These are phyloP conservation scores for Dichomitus squalens DNA, from an alignment of 1,284 basidiomycete genomes.

Conservation along the genomic window DNA sequence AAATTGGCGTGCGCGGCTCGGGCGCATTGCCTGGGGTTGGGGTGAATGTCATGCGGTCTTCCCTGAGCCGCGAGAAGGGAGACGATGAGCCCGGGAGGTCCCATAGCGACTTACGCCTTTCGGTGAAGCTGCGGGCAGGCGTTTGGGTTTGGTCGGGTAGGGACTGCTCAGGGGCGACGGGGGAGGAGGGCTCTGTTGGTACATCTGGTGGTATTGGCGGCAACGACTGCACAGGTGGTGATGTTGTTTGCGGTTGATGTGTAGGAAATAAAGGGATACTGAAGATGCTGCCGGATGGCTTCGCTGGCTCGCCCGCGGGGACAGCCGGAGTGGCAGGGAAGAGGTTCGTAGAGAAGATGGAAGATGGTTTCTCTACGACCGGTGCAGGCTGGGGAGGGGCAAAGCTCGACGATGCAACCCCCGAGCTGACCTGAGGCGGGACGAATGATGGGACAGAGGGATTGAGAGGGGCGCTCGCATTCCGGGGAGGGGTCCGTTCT, in stretches of 20 bases:
- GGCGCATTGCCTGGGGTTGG: slow-evolving; percentile 11
- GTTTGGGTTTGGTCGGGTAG: neutral
- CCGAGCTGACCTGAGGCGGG: neutral
- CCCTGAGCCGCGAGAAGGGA: slow-evolving; percentile 20
- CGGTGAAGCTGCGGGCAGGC: slow-evolving; percentile 24
- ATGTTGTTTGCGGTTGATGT: neutral
- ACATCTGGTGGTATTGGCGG: neutral
- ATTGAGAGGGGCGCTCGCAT: slow-evolving; percentile 1
- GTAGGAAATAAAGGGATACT: neutral
- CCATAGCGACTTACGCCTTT: slow-evolving; percentile 32
- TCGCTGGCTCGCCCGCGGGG: neutral
- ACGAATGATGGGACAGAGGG: slow-evolving; percentile 17
- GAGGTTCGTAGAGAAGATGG: slow-evolving; percentile 4
- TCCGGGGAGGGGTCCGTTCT: neutral
- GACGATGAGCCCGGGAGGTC: slow-evolving; percentile 29
- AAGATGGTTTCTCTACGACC: neutral
- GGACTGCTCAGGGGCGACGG: neutral
- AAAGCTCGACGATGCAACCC: neutral
- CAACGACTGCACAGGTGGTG: neutral
- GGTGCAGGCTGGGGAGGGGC: neutral
- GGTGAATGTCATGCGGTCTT: slow-evolving; percentile 20
- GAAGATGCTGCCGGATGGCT: slow-evolving; percentile 4
- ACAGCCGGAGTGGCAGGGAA: slow-evolving; percentile 3
- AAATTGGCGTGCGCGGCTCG: slow-evolving; percentile 19
- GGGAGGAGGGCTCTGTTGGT: neutral